Evolutionary conservation across 1,284 basidiomycete species (phyloP).

Genomic region (Meripilus lineatus): DNA sequence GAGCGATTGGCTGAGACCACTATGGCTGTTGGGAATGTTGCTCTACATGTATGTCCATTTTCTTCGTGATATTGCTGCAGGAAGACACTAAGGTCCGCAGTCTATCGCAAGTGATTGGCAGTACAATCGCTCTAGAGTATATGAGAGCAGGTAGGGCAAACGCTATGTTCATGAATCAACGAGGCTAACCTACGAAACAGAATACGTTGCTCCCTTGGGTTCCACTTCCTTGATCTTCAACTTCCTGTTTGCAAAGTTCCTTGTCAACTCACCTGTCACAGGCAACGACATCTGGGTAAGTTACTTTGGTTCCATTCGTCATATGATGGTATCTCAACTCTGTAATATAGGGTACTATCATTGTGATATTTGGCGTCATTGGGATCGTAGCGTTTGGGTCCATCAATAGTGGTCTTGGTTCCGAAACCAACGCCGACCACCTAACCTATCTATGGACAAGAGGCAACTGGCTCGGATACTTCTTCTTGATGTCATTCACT

Average conservation of each 20-base stretch:
- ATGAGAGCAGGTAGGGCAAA: slow-evolving; percentile 72
- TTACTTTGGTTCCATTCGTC: slow-evolving; percentile 3
- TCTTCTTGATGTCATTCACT: slow-evolving; percentile 72
- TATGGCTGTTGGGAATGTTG: slow-evolving; percentile 81
- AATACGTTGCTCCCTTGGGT: slow-evolving; percentile 82
- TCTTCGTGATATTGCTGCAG: not conserved
- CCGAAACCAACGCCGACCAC: slow-evolving; percentile 65
- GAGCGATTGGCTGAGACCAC: slow-evolving; percentile 70
- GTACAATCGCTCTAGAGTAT: slow-evolving; percentile 81
- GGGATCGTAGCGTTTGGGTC: slow-evolving; percentile 85
- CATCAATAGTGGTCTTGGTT: slow-evolving; percentile 70
- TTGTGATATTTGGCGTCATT: slow-evolving; percentile 78
- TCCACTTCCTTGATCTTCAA: slow-evolving; percentile 86
- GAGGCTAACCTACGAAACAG: slow-evolving; percentile 29
- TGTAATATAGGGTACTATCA: slow-evolving; percentile 61
- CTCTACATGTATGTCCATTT: slow-evolving; percentile 58
- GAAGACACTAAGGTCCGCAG: slow-evolving; percentile 29
- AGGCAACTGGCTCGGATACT: slow-evolving; percentile 83
- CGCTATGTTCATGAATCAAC: not conserved
- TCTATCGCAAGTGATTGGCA: slow-evolving; percentile 80
- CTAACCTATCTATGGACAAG: slow-evolving; percentile 82
- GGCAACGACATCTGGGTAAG: slow-evolving; percentile 73
- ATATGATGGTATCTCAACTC: not conserved
- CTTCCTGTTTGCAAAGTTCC: slow-evolving; percentile 80
- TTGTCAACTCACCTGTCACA: slow-evolving; percentile 80